Percentiles rank a stretch among this genome's conserved stretches.
Evolutionary conservation across 192 early-diverging fungal genomes (phyloP).

Genomic region (Coemansia umbellata): DNA sequence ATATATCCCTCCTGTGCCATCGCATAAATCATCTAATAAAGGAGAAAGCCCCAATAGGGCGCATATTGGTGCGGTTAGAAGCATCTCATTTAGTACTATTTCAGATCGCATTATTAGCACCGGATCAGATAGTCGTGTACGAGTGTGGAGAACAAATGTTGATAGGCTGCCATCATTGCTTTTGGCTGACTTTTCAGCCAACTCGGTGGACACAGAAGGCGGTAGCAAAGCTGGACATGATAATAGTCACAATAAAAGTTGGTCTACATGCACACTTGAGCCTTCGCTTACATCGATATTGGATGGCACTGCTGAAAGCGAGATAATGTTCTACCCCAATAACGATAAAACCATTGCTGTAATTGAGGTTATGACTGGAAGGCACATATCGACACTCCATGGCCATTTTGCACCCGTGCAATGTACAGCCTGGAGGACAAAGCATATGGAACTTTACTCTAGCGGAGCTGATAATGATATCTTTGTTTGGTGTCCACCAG

Average conservation of each 20-base stretch:
- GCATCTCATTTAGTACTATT: constrained; percentile 62
- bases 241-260: not conserved
- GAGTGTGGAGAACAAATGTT: constrained; percentile 52
- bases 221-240: not conserved
- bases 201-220: not conserved
- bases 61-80: constrained; percentile 59
- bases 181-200: not conserved
- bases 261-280: not conserved
- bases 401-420: constrained; percentile 61
- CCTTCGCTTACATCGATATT: constrained; percentile 44
- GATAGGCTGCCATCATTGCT: constrained; percentile 1
- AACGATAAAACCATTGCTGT: constrained; percentile 54
- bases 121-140: constrained; percentile 59
- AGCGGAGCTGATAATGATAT: constrained; percentile 58
- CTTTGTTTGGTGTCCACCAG: constrained; percentile 53
- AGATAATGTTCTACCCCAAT: constrained; percentile 58
- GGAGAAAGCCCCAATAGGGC: constrained; percentile 25
- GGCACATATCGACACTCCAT: constrained; percentile 51
- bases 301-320: constrained; percentile 7
- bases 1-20: constrained; percentile 9
- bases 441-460: constrained; percentile 59
- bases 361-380: constrained; percentile 58
- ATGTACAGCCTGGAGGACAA: constrained; percentile 57
- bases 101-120: constrained; percentile 57
- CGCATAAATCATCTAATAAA: constrained; percentile 17